A percentile compares a stretch with the other conserved stretches of the same genome.
These are phyloP conservation scores for Vaccinium vitisidaea DNA, from an alignment of 148 eudicot genomes.

Conservation along the genomic window DNA sequence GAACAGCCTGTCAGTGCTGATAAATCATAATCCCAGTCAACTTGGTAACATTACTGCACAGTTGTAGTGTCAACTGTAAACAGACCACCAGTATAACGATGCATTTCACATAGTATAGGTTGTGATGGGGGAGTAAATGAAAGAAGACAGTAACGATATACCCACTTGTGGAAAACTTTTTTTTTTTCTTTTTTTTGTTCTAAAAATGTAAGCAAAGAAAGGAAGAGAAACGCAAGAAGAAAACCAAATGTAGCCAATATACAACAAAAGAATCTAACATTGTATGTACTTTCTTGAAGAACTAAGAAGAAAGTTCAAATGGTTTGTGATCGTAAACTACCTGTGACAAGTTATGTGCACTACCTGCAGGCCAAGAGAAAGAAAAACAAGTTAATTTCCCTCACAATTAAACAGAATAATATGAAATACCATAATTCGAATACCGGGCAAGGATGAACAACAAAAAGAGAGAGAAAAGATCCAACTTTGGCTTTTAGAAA, in stretches of 20 bases:
- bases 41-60: not conserved
- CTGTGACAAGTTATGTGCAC: constrained; percentile 33
- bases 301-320: not conserved
- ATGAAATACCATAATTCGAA: not conserved
- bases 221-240: not conserved
- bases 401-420: not conserved
- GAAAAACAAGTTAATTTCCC: not conserved
- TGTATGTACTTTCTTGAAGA: not conserved
- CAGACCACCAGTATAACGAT: not conserved
- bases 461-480: not conserved
- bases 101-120: not conserved
- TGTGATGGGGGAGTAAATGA: not conserved
- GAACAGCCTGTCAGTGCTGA: not conserved
- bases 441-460: not conserved
- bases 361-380: constrained; percentile 33
- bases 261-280: not conserved
- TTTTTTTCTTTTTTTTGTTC: not conserved
- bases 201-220: not conserved
- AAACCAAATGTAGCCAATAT: not conserved
- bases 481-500: constrained; percentile 7
- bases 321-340: constrained; percentile 23
- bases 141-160: not conserved
- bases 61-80: not conserved
- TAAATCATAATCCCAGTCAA: not conserved
- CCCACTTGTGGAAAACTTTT: not conserved